Evolutionary conservation across 1,284 basidiomycete species (phyloP).

Genomic region (Naganishia albida): DNA sequence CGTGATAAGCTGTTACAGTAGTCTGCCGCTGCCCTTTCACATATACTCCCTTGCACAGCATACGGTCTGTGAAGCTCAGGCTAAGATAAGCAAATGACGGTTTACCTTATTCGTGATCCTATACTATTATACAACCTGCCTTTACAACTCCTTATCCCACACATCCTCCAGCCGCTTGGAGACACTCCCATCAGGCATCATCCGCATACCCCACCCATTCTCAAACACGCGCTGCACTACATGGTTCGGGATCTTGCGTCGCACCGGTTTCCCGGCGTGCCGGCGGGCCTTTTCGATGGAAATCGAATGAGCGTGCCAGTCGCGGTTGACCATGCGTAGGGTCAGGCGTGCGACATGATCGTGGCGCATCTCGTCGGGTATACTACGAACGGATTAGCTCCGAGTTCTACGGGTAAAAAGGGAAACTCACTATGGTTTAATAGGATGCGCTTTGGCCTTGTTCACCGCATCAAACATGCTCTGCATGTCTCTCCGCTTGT

Average conservation of each 20-base stretch:
- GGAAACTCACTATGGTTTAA: slow-evolving; percentile 5
- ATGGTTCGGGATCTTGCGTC: not conserved
- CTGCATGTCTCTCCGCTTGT: slow-evolving; percentile 8
- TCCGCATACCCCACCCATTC: slow-evolving; percentile 11
- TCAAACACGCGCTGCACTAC: slow-evolving; percentile 1
- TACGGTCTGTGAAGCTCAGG: no score
- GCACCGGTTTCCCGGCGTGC: not conserved
- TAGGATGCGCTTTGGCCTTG: slow-evolving; percentile 14
- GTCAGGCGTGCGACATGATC: slow-evolving; percentile 8
- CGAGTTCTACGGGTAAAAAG: not conserved
- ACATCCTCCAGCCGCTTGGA: not conserved
- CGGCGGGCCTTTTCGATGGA: not conserved
- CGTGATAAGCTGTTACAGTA: no score
- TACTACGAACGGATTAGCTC: not conserved
- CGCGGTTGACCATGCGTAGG: slow-evolving; percentile 1
- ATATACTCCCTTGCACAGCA: no score
- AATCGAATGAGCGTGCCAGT: not conserved
- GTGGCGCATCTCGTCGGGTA: slow-evolving; percentile 20
- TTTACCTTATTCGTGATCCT: not conserved
- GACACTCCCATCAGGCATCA: slow-evolving; percentile 1
- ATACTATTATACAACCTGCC: not conserved
- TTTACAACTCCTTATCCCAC: not conserved
- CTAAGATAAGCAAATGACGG: no score
- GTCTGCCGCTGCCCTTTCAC: no score
- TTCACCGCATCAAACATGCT: slow-evolving; percentile 7